These are phyloP conservation scores for Leccinum imitatum DNA, from an alignment of 768 basidiomycete species.

Conservation along the genomic window DNA sequence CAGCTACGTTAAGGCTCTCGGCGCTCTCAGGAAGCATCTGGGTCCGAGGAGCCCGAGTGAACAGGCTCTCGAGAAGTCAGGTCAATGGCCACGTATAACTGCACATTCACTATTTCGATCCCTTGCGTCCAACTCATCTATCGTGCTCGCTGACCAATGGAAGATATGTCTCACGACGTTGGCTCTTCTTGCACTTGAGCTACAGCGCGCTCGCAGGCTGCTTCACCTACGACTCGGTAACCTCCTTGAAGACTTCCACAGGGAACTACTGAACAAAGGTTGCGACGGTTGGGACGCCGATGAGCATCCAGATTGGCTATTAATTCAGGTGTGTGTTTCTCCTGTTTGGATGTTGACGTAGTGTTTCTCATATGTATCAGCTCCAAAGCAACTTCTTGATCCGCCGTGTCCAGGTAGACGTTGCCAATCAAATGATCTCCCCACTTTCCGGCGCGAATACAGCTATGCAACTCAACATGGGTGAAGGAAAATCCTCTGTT, in stretches of 20 bases:
- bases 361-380: slow-evolving; percentile 23
- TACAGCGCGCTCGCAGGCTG: slow-evolving; percentile 40
- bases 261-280: slow-evolving; percentile 27
- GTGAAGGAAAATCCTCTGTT: slow-evolving; percentile 52
- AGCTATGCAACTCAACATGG: slow-evolving; percentile 55
- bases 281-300: slow-evolving; percentile 16
- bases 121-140: slow-evolving; percentile 28
- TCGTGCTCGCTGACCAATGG: slow-evolving; percentile 29
- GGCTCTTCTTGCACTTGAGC: slow-evolving; percentile 29
- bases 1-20: slow-evolving; percentile 2
- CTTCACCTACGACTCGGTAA: slow-evolving; percentile 21
- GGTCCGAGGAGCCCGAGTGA: slow-evolving; percentile 15
- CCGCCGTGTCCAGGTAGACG: slow-evolving; percentile 41
- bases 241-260: slow-evolving; percentile 33
- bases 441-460: slow-evolving; percentile 39
- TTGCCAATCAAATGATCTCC: slow-evolving; percentile 48
- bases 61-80: slow-evolving; percentile 15
- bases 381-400: slow-evolving; percentile 44
- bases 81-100: slow-evolving; percentile 41
- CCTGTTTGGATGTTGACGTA: too few relatives aligned
- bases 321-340: slow-evolving; percentile 41
- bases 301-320: slow-evolving; percentile 40
- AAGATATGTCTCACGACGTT: slow-evolving; percentile 29
- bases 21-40: slow-evolving; percentile 7
- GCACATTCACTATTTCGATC: slow-evolving; percentile 28